Evolutionary conservation across 1,284 basidiomycete species (phyloP).

Genomic region (Papiliotrema laurentii): DNA sequence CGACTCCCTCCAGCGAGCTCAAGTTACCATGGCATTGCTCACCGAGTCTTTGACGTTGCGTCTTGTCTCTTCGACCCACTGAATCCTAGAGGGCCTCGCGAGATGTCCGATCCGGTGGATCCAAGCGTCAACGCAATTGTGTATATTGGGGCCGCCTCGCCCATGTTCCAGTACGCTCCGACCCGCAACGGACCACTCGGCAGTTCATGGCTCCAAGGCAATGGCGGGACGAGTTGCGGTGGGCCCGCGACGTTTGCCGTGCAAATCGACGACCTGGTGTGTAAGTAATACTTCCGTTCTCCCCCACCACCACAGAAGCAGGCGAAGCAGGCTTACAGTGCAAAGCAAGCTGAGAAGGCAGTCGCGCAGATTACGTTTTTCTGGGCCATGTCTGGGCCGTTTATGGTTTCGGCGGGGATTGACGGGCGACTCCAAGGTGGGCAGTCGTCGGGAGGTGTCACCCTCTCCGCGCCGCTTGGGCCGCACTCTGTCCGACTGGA

Average conservation of each 20-base stretch:
- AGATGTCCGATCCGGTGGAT: no score
- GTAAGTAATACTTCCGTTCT: constrained; percentile 9
- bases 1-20: no score
- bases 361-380: constrained; percentile 14
- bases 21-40: no score
- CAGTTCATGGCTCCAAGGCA: constrained; percentile 13
- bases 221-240: constrained; percentile 8
- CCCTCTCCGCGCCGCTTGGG: constrained; percentile 9
- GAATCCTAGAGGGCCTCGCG: no score
- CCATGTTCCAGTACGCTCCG: constrained; percentile 19
- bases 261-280: constrained; percentile 13
- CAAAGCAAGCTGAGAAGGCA: background rate
- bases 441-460: constrained; percentile 4
- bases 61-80: no score
- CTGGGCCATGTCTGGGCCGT: constrained; percentile 4
- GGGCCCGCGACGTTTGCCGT: constrained; percentile 15
- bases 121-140: constrained; percentile 7
- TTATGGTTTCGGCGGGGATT: constrained; percentile 12
- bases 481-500: constrained; percentile 20
- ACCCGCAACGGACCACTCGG: constrained; percentile 8
- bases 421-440: constrained; percentile 17
- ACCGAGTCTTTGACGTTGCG: no score
- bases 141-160: constrained; percentile 21
- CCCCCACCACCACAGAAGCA: no score
- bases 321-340: background rate